phyloP scores from a whole-genome alignment of 2,329 filamentous ascomycete genomes.

The Neonectria magnoliae region DNA sequence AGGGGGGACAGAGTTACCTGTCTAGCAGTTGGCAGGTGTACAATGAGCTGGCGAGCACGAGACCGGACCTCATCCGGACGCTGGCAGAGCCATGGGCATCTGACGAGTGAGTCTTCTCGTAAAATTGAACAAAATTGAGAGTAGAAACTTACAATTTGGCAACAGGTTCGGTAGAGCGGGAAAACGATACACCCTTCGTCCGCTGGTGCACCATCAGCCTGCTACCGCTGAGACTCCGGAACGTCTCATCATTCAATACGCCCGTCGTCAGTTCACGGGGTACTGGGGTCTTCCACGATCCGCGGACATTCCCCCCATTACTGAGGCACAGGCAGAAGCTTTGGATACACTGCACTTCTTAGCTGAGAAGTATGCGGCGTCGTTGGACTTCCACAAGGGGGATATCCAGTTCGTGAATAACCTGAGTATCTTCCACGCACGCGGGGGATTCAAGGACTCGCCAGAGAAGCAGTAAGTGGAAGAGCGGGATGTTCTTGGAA shows the following conservation, averaged over 20 bases:
- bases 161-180: constrained; percentile 61
- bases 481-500: background rate
- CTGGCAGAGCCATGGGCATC: constrained; percentile 60
- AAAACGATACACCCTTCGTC: constrained; percentile 57
- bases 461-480: constrained; percentile 54
- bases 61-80: constrained; percentile 69
- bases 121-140: too few relatives aligned
- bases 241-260: constrained; percentile 69
- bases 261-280: constrained; percentile 66
- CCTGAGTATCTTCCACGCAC: constrained; percentile 62
- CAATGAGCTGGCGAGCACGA: constrained; percentile 67
- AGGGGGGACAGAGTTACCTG: constrained; percentile 67
- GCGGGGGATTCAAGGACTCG: constrained; percentile 59
- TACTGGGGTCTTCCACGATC: constrained; percentile 65
- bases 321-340: constrained; percentile 63
- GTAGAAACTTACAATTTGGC: background rate
- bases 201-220: constrained; percentile 66
- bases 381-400: constrained; percentile 59
- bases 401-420: constrained; percentile 68
- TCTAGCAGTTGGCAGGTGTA: constrained; percentile 69
- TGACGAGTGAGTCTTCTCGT: constrained; percentile 50
- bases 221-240: constrained; percentile 57
- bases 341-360: constrained; percentile 62
- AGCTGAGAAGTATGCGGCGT: constrained; percentile 56
- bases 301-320: constrained; percentile 64